These are phyloP conservation scores for Fusarium sp. DNA, from an alignment of 2,329 filamentous ascomycete species.

Conservation along the genomic window DNA sequence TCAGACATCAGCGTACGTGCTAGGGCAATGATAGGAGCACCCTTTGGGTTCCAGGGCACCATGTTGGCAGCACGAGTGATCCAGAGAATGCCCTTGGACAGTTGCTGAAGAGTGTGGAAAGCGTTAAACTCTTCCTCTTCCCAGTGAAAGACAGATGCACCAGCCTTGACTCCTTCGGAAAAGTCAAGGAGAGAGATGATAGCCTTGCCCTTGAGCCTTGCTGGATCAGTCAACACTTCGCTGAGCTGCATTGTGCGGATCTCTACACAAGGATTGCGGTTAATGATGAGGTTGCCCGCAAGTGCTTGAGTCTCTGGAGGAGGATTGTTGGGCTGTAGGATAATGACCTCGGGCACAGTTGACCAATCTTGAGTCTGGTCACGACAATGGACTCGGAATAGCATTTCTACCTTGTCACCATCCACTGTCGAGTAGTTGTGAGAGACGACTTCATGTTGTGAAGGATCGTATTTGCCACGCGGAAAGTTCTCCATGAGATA, in stretches of 20 bases:
- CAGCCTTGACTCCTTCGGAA: constrained; percentile 37
- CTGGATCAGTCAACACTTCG: constrained; percentile 24
- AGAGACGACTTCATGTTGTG: background rate
- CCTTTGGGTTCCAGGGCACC: constrained; percentile 49
- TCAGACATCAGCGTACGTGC: constrained; percentile 62
- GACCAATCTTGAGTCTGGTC: background rate
- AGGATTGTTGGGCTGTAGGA: constrained; percentile 34
- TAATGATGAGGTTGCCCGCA: constrained; percentile 18
- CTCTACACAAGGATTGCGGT: constrained; percentile 1
- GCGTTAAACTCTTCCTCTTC: constrained; percentile 51
- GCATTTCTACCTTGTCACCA: constrained; percentile 5
- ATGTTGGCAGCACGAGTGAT: constrained; percentile 57
- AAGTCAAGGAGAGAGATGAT: constrained; percentile 62
- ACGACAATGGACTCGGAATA: constrained; percentile 11
- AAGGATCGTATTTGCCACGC: background rate
- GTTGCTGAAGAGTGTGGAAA: constrained; percentile 55
- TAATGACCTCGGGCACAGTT: constrained; percentile 13
- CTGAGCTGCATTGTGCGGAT: constrained; percentile 11
- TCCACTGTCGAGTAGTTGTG: background rate
- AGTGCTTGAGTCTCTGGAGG: constrained; percentile 14
- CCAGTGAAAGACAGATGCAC: constrained; percentile 54
- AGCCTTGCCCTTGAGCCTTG: constrained; percentile 42
- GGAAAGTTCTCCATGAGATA: constrained; percentile 40
- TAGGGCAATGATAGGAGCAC: constrained; percentile 58
- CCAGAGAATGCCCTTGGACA: constrained; percentile 59